Base-by-base conservation (phyloP, 2,329 filamentous ascomycete species). In the Cladophialophora yegresii region DNA sequence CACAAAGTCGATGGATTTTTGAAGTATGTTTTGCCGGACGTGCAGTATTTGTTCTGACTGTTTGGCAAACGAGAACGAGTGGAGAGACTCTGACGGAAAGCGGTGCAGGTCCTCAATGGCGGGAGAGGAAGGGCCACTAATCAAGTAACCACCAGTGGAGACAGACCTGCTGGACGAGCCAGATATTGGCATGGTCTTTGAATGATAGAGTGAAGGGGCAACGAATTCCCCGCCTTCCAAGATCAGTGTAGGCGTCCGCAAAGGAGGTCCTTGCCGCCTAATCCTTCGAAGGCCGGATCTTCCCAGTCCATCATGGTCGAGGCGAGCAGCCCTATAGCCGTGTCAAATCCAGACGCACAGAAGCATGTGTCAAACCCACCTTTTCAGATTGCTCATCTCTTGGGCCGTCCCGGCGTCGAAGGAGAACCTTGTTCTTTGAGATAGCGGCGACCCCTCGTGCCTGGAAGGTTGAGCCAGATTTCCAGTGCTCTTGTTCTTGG, bases 31-130 rank as follows among this genome's bases (percentile, higher is more conserved):
- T 76, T 98, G 93, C 61, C 95, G 89, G 75, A 87, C 96, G 75
- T 96, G 91, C 62, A 98, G 83, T 67, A 92, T 87, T 67, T 98
- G 93, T 73, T 96, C 93, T 2, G 93, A 93, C 77, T 96, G 93
- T 71, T 96, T 91, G 47, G 95, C 92, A 77, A 99, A 99, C 12
- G 93, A 98, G 79, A 99, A 99, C 1, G 95, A 99, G 77, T 99
- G 95, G 54, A 99, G 81, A 5, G 95, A 99, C 75, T 99, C 95
- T 71, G 91, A 92, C 1, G 95, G 93, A 75, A 99, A 99, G 57
- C 93, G 89, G 53, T 88, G 89, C 53, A 99, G 85, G 74, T 99
- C 95, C 80, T 98, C 95, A 49, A 90, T 73, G 6, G 80, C 85
- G 26, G 92, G 91, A 23, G 92, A 92, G 22, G 83, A 81, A 26